phyloP scores from a whole-genome alignment of 1,284 basidiomycete species.

The Fomitiporia mediterranea region DNA sequence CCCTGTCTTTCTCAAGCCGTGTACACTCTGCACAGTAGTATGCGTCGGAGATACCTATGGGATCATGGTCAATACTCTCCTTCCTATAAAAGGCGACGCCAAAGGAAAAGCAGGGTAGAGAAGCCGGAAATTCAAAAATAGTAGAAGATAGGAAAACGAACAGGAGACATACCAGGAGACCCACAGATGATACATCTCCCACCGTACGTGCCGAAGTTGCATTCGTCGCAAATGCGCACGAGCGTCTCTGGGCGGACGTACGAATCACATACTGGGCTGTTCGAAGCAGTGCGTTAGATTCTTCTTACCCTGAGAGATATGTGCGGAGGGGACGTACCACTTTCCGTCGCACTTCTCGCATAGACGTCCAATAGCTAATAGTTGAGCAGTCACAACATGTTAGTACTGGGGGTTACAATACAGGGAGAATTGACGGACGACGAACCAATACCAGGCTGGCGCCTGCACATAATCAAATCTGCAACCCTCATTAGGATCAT shows the following conservation, averaged over 20 bases:
- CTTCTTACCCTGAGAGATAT: no score
- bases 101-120: background rate
- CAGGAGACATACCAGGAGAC: slow-evolving; percentile 65
- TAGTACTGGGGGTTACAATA: background rate
- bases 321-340: slow-evolving; percentile 60
- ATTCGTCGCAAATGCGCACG: slow-evolving; percentile 98
- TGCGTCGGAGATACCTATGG: slow-evolving; percentile 88
- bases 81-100: no score
- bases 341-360: slow-evolving; percentile 99
- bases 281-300: background rate
- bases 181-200: slow-evolving; percentile 97
- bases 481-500: slow-evolving; percentile 4
- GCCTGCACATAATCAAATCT: slow-evolving; percentile 97
- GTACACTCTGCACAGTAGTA: slow-evolving; percentile 98
- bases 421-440: slow-evolving; percentile 19
- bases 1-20: slow-evolving; percentile 92
- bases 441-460: slow-evolving; percentile 92
- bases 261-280: slow-evolving; percentile 96
- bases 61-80: no score
- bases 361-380: slow-evolving; percentile 85
- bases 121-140: no score
- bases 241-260: slow-evolving; percentile 98
- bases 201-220: slow-evolving; percentile 97
- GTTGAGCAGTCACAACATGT: background rate
- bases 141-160: background rate